Base-by-base conservation (phyloP, 1,284 basidiomycete genomes). In the Marasmius fiardii region DNA sequence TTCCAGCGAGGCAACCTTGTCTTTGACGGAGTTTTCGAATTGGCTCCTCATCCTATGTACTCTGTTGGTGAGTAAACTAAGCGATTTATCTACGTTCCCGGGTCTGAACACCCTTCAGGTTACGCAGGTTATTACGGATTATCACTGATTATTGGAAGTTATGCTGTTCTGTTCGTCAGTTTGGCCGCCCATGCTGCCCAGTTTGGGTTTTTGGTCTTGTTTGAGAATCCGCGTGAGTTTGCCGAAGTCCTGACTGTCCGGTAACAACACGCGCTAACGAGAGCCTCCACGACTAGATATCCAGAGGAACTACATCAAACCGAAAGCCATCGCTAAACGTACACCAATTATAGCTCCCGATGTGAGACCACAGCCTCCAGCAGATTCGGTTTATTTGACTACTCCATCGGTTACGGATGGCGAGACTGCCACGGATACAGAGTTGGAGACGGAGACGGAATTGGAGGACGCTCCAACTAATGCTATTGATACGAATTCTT, bases 51-150 rank as follows among this genome's bases (percentile, higher is more conserved):
- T 66, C 93, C 92, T 0, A 95, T 95, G 93, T 95, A 95, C 69
- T 93, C 91, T 52, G 94, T 98, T 59, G 96, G 88, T 85, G 61
- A 57, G 87, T 73, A 31, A n/a, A 31, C 28, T 11, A n/a, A 16
- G 50, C 1, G n/a, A 12, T 21, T 49, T 31, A 31, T 45, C 43
- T 51, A 21, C 20, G 1, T 2, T 31, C 11, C 11, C n/a, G 18
- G 8, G 51, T 28, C 47, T 21, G 20, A 34, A 37, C 35, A 43
- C 53, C 33, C 11, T 43, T 3, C 55, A 90, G 89, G 94, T 2
- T 97, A 97, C 65, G 94, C 93, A 20, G 93, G 93, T 3, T 98
- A 98, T 70, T 99, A 99, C 66, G 97, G 97, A 20, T 80, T 98
- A n/a, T 96, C 88, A 3, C 77, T 93, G 54, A 89, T 95, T 55